Conservation (phyloP, 208 protist genomes). For the Blastocrithidia nonstop region DNA sequence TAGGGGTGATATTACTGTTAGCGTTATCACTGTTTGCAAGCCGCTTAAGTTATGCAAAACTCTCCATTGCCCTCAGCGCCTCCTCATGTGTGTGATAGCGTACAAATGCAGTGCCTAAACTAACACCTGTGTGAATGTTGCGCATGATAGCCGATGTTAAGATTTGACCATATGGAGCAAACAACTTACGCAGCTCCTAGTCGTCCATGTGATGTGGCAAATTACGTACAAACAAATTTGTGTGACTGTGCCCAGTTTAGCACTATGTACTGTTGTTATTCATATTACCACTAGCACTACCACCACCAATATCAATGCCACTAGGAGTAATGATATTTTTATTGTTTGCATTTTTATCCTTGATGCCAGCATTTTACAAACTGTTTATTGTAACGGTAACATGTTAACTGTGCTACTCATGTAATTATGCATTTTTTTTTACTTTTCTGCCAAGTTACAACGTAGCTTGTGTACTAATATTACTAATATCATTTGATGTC, state of each 20-base stretch:
- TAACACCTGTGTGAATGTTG: conserved; percentile 63
- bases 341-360: no score
- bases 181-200: conserved; percentile 20
- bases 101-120: conserved; percentile 61
- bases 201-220: conserved; percentile 27
- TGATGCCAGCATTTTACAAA: no score
- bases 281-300: no score
- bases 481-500: no score
- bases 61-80: conserved; percentile 12
- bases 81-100: conserved; percentile 29
- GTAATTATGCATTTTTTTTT: no score
- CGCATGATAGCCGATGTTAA: conserved; percentile 46
- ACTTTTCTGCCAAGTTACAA: no score
- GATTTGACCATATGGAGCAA: conserved; percentile 34
- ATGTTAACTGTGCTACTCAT: no score
- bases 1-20: not conserved
- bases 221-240: conserved; percentile 45
- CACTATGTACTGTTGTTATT: no score
- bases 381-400: no score
- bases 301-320: not conserved
- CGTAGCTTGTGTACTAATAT: no score
- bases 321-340: not conserved
- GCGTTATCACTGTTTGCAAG: no score
- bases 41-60: conserved; percentile 4
- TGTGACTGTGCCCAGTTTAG: conserved; percentile 24